These are phyloP conservation scores for Debaryomyces subglobosus DNA, from an alignment of 1,139 yeast species.

Conservation along the genomic window DNA sequence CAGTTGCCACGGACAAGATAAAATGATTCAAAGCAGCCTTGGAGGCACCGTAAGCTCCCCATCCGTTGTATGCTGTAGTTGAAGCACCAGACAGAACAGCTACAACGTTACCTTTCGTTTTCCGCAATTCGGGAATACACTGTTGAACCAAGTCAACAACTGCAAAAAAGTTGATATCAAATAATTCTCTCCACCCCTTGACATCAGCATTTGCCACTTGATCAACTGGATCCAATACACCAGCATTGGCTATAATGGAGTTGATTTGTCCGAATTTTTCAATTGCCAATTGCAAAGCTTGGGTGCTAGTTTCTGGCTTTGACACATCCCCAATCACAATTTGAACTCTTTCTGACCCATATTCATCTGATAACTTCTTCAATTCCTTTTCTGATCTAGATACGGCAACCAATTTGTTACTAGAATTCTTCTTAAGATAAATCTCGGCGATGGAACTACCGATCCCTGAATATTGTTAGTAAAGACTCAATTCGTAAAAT, in stretches of 20 bases:
- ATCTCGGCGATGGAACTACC: slow-evolving; percentile 70
- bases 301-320: slow-evolving; percentile 34
- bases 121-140: slow-evolving; percentile 61
- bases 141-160: slow-evolving; percentile 62
- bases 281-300: slow-evolving; percentile 53
- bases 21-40: slow-evolving; percentile 88
- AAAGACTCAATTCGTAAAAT: slow-evolving; percentile 3
- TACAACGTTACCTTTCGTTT: slow-evolving; percentile 61
- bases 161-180: slow-evolving; percentile 79
- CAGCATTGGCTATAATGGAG: slow-evolving; percentile 84
- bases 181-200: slow-evolving; percentile 62
- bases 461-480: slow-evolving; percentile 54
- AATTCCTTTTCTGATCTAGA: slow-evolving; percentile 65
- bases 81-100: slow-evolving; percentile 91
- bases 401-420: slow-evolving; percentile 63
- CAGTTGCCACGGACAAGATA: slow-evolving; percentile 64
- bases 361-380: slow-evolving; percentile 42
- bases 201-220: slow-evolving; percentile 53
- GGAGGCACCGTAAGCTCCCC: slow-evolving; percentile 90
- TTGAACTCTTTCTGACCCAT: slow-evolving; percentile 53
- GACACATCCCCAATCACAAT: slow-evolving; percentile 72
- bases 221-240: slow-evolving; percentile 79
- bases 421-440: slow-evolving; percentile 41
- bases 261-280: slow-evolving; percentile 62
- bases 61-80: slow-evolving; percentile 59